These are phyloP conservation scores for Monosporozyma siamensis DNA, from an alignment of 805 yeast genomes.

Conservation along the genomic window DNA sequence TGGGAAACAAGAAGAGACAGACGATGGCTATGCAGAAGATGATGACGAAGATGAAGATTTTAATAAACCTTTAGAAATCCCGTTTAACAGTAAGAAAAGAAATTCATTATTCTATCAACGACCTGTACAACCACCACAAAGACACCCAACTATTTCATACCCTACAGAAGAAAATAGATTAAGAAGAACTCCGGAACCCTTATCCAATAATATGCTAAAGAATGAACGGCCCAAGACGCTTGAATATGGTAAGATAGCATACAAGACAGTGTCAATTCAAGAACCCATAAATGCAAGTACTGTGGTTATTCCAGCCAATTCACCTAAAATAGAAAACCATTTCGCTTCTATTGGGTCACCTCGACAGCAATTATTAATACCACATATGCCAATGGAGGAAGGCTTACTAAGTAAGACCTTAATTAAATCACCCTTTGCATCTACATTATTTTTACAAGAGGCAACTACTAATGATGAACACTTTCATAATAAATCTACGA, in stretches of 20 bases:
- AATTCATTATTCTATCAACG: slow-evolving; percentile 17
- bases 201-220: no score
- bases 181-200: no score
- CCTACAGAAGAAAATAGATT: no score
- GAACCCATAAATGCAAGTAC: background rate
- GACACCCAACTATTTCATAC: background rate
- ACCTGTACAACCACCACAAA: slow-evolving; percentile 10
- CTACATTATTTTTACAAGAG: slow-evolving; percentile 2
- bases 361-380: slow-evolving; percentile 3
- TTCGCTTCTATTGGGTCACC: background rate
- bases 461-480: background rate
- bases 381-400: background rate
- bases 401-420: background rate
- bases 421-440: slow-evolving; percentile 5
- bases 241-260: no score
- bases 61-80: slow-evolving; percentile 24
- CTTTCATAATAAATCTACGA: background rate
- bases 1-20: slow-evolving; percentile 16
- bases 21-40: slow-evolving; percentile 27
- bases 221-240: no score
- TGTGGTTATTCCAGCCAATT: background rate
- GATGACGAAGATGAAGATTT: slow-evolving; percentile 23
- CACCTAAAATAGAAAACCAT: background rate
- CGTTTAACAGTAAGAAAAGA: slow-evolving; percentile 14
- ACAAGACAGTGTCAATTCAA: no score